Conservation (phyloP, 257 asterid genomes). For the Jacaranda mimosifolia region DNA sequence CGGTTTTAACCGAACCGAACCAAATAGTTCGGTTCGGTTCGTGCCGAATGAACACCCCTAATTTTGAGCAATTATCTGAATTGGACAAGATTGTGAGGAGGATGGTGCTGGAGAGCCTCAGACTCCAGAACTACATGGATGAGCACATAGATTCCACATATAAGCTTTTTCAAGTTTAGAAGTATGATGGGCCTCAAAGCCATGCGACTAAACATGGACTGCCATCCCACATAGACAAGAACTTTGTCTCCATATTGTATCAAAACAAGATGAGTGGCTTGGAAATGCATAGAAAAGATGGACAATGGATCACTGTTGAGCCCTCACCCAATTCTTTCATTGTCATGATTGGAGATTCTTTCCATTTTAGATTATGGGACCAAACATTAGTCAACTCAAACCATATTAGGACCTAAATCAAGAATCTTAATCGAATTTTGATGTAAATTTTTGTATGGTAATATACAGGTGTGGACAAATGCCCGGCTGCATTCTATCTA, state of each 20-base stretch:
- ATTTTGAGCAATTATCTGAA: slow-evolving; percentile 48
- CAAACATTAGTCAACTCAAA: neutral
- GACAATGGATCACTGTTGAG: slow-evolving; percentile 46
- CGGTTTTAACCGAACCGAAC: no score
- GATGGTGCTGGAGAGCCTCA: slow-evolving; percentile 60
- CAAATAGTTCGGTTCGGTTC: no score
- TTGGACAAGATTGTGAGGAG: slow-evolving; percentile 53
- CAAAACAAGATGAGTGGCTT: slow-evolving; percentile 51
- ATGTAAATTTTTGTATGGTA: neutral
- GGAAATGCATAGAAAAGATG: slow-evolving; percentile 56
- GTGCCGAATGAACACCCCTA: no score
- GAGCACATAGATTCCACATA: slow-evolving; percentile 61
- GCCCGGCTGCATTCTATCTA: slow-evolving; percentile 54
- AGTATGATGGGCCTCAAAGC: slow-evolving; percentile 55
- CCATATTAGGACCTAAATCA: neutral
- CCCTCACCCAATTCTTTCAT: no score
- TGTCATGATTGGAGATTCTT: slow-evolving; percentile 57
- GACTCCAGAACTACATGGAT: slow-evolving; percentile 49
- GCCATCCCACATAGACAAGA: slow-evolving; percentile 59
- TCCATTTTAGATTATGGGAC: neutral
- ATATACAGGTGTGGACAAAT: slow-evolving; percentile 71
- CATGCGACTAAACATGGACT: slow-evolving; percentile 48
- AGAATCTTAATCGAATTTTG: neutral
- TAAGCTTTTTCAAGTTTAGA: slow-evolving; percentile 56
- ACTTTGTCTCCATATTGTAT: slow-evolving; percentile 50